Evolutionary conservation across 1,284 basidiomycete genomes (phyloP), one percentile per base, ranked within the genome.

Genomic region (Ustilago tritici): DNA sequence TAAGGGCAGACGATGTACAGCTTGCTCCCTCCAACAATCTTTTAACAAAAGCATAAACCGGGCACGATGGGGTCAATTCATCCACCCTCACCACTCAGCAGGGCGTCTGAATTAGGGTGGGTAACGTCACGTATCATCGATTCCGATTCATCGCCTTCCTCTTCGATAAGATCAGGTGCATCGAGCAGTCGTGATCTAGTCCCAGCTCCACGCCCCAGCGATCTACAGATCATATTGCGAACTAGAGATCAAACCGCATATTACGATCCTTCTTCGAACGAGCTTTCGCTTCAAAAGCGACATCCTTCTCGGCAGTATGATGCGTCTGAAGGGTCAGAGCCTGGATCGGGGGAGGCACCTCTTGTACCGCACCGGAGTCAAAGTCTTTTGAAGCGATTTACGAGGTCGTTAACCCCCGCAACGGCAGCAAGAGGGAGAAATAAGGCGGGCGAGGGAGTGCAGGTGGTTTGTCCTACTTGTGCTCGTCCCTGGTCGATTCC

Each of bases 201-300:
- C 7, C 76, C 71, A 1, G 63, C 74, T 32, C 66, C 56, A 28
- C 66, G 61, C 6, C 47, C 69, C 7, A 66, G 65, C 55, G 77
- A 81, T 32, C 60, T 80, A 7, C 82, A 84, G 50, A 72, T 84
- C 46, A 74, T 84, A 8, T 58, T 84, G 12, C 69, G 82, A 12
- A 82, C 81, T 34, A 59, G 70, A 17, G 58, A 76, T 17, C 81
- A 82, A 41, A 67, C 79, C 9, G 82, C 81, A 9, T 67, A 79
- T 38, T 83, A 82, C 55, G 68, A 84, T 60, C 67, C 78, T 2
- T 34, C 40, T 1, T 70, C 70, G 4, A 76, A 76, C 23, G 62
- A 76, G 65, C 58, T 84, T 1, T 76, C 70, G 9, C 61, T 84
- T 10, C 76, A 80, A 32, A 65, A 56, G 23, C 60, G 57, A 12